Evolutionary conservation across 495 filamentous ascomycete genomes (phyloP).

Genomic region (Aspergillus affinis): DNA sequence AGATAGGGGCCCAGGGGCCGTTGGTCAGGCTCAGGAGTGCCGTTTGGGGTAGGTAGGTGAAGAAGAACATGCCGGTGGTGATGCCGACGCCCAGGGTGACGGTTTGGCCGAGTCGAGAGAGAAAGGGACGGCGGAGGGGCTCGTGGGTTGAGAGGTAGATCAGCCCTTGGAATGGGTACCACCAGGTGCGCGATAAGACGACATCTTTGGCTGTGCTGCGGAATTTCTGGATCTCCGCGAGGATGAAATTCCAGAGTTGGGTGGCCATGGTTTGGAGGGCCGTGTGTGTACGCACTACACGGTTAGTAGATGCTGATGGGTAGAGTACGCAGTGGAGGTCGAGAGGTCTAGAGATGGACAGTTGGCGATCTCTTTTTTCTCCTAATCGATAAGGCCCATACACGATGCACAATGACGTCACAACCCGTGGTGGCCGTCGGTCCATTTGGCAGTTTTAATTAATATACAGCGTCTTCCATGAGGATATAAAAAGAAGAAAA

Average conservation of each 20-base stretch:
- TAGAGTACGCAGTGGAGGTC: too few relatives aligned
- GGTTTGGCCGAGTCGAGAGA: conserved; percentile 66
- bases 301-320: neutral
- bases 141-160: conserved; percentile 62
- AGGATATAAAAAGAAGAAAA: neutral
- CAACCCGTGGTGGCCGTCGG: neutral
- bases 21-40: conserved; percentile 75
- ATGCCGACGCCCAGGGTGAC: conserved; percentile 68
- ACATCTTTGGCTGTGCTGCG: conserved; percentile 58
- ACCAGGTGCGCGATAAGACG: conserved; percentile 70
- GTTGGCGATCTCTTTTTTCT: neutral
- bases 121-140: conserved; percentile 62
- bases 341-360: neutral
- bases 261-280: conserved; percentile 42
- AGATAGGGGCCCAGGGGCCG: conserved; percentile 74
- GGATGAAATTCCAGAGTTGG: conserved; percentile 40
- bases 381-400: neutral
- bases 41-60: conserved; percentile 89
- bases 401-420: neutral
- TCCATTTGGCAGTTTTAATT: neutral
- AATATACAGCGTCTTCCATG: neutral
- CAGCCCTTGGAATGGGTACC: conserved; percentile 83
- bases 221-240: conserved; percentile 38
- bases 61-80: conserved; percentile 77
- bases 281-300: too few relatives aligned